Conservation (phyloP, 306 rosid genomes). For the Quercus berberidifolia region DNA sequence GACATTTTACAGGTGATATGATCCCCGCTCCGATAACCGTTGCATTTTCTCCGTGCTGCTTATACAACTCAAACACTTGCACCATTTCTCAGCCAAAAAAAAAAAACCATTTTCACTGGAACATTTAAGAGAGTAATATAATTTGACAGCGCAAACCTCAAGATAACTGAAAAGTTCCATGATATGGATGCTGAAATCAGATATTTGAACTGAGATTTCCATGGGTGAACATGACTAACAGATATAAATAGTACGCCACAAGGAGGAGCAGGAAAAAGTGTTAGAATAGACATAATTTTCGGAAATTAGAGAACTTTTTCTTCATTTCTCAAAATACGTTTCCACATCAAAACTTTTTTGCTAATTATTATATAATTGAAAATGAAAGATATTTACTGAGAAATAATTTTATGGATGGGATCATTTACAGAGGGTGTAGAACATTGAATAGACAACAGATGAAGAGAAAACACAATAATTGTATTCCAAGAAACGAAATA, state of each 20-base stretch:
- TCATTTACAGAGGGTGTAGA: slow-evolving; percentile 19
- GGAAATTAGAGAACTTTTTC: not conserved
- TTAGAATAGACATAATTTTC: not conserved
- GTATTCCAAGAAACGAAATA: slow-evolving; percentile 30
- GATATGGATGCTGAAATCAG: not conserved
- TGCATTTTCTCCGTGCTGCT: no score
- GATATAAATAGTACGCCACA: not conserved
- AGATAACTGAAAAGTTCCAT: not conserved
- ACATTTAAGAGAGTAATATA: not conserved
- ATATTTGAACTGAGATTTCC: not conserved
- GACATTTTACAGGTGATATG: no score
- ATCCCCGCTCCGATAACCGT: no score
- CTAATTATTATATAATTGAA: no score
- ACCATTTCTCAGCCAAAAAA: no score
- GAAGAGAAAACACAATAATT: slow-evolving; percentile 19
- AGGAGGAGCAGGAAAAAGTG: not conserved
- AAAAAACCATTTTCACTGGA: not conserved
- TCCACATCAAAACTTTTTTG: no score
- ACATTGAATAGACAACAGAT: slow-evolving; percentile 17
- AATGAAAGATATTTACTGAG: not conserved
- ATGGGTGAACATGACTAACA: not conserved
- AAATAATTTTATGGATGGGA: slow-evolving; percentile 7
- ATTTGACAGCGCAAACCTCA: not conserved
- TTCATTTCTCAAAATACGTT: not conserved
- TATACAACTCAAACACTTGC: no score